Conservation (phyloP, 1,284 basidiomycete genomes). For the Malassezia japonica region DNA sequence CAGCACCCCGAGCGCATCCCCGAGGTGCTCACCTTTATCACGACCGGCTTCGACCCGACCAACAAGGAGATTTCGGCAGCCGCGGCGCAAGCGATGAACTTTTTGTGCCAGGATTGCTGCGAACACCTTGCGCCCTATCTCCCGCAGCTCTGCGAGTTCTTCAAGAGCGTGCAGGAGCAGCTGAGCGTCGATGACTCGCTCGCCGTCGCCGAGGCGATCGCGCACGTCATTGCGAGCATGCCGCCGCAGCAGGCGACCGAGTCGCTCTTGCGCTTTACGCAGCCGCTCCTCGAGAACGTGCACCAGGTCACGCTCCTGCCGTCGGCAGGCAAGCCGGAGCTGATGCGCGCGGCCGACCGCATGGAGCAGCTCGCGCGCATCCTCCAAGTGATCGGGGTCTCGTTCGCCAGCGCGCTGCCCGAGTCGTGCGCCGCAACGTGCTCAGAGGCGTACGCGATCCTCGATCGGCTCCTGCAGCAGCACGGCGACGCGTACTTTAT, state of each 20-base stretch:
- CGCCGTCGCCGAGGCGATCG: constrained; percentile 89
- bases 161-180: constrained; percentile 65
- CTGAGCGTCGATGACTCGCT: constrained; percentile 76
- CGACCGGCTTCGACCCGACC: constrained; percentile 67
- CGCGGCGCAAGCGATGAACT: constrained; percentile 90
- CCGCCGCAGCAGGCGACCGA: constrained; percentile 68
- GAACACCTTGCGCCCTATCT: constrained; percentile 84
- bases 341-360: constrained; percentile 65
- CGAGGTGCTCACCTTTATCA: constrained; percentile 80
- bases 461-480: constrained; percentile 69
- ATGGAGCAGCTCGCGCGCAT: constrained; percentile 41
- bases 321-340: constrained; percentile 52
- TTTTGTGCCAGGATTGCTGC: constrained; percentile 85
- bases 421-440: constrained; percentile 67
- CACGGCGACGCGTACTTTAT: constrained; percentile 71
- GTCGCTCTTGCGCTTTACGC: constrained; percentile 69
- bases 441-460: constrained; percentile 69
- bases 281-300: constrained; percentile 53
- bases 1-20: constrained; percentile 78
- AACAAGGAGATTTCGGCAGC: constrained; percentile 66
- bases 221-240: constrained; percentile 87
- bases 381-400: constrained; percentile 24
- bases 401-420: constrained; percentile 54
- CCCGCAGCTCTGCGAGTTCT: constrained; percentile 80
- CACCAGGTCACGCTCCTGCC: constrained; percentile 42